phyloP scores from a whole-genome alignment of 495 filamentous ascomycete genomes.

The Aspergillus nidulans region DNA sequence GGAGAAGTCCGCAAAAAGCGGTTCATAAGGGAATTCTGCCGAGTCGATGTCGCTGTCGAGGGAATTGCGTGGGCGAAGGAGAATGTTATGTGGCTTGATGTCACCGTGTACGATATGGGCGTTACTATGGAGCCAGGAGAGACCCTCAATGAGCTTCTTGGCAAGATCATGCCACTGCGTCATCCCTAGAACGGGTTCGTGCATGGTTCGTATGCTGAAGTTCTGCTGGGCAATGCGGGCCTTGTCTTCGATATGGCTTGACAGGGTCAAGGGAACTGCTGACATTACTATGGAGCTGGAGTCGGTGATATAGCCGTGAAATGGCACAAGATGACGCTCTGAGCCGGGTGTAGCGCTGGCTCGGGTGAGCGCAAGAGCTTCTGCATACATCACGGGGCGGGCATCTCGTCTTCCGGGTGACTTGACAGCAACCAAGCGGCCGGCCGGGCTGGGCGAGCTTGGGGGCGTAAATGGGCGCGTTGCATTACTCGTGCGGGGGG shows the following conservation, averaged over 20 bases:
- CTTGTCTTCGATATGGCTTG: slow-evolving; percentile 43
- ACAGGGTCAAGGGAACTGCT: slow-evolving; percentile 47
- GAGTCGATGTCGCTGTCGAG: slow-evolving; percentile 9
- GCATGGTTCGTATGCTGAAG: slow-evolving; percentile 45
- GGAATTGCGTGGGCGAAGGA: slow-evolving; percentile 29
- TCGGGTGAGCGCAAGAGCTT: slow-evolving; percentile 50
- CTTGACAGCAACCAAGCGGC: slow-evolving; percentile 51
- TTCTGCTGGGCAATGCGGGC: slow-evolving; percentile 27
- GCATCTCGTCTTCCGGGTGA: slow-evolving; percentile 46
- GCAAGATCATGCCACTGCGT: slow-evolving; percentile 43
- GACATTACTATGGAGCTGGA: slow-evolving; percentile 50
- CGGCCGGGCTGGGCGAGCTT: slow-evolving; percentile 36
- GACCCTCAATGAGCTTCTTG: slow-evolving; percentile 41
- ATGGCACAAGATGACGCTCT: slow-evolving; percentile 46
- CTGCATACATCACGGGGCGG: slow-evolving; percentile 42
- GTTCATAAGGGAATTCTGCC: slow-evolving; percentile 31
- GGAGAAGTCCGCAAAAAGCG: slow-evolving; percentile 57
- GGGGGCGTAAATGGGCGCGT: slow-evolving; percentile 37
- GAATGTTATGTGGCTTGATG: slow-evolving; percentile 54
- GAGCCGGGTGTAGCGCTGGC: slow-evolving; percentile 34
- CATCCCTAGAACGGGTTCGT: slow-evolving; percentile 45
- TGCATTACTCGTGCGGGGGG: background rate
- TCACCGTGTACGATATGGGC: slow-evolving; percentile 51
- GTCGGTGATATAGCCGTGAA: slow-evolving; percentile 50
- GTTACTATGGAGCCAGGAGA: slow-evolving; percentile 47